These are phyloP conservation scores for Lunasporangiospora selenospora DNA, from an alignment of 192 early-diverging fungal genomes.

Conservation along the genomic window DNA sequence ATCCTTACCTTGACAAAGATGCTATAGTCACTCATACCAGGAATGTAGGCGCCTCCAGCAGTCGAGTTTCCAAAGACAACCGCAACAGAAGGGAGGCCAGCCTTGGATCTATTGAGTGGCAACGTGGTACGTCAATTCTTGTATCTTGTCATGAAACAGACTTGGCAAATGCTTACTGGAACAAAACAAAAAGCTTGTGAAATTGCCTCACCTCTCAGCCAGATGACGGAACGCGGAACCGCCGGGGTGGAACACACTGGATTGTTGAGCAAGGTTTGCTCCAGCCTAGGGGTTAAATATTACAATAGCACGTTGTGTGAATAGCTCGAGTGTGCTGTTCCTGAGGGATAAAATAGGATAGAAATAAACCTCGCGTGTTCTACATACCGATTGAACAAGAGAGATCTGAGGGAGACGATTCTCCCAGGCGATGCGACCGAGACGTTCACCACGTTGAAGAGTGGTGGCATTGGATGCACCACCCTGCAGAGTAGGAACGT, in stretches of 20 bases:
- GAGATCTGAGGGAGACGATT: conserved; percentile 64
- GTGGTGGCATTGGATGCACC: conserved; percentile 68
- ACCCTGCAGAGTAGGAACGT: conserved; percentile 65
- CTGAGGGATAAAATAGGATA: not conserved
- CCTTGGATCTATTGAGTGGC: conserved; percentile 68
- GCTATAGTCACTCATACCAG: conserved; percentile 70
- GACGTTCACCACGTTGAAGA: conserved; percentile 58
- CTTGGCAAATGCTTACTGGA: not conserved
- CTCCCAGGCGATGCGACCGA: conserved; percentile 61
- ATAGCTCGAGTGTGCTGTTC: not conserved
- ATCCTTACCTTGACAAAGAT: conserved; percentile 66
- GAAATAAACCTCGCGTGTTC: not conserved
- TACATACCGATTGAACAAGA: conserved; percentile 63
- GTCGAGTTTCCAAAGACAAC: conserved; percentile 74
- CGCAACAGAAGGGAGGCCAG: conserved; percentile 62
- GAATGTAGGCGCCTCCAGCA: conserved; percentile 71
- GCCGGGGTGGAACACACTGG: conserved; percentile 68
- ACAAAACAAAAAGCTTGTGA: not conserved
- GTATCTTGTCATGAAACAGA: too few relatives aligned
- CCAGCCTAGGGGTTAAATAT: conserved; percentile 52
- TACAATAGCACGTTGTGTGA: not conserved
- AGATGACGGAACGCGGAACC: conserved; percentile 67
- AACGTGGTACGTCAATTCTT: too few relatives aligned
- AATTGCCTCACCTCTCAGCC: conserved; percentile 49
- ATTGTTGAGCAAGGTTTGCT: conserved; percentile 71